Evolutionary conservation across 1,139 yeast genomes (phyloP).

Genomic region (Taphrina populina): DNA sequence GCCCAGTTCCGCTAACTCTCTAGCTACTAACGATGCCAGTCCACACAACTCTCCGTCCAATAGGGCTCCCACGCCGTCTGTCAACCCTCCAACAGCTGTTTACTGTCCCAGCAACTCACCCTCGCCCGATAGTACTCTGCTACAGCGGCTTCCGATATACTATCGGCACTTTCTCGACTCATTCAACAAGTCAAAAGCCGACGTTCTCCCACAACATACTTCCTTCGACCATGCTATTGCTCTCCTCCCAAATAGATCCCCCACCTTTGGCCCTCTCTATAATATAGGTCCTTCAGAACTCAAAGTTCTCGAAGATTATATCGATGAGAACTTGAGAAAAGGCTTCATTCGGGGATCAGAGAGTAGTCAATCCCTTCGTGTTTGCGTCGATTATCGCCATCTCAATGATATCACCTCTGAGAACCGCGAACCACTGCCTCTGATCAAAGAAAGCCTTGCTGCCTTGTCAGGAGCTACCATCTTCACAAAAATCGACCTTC

Average conservation of each 20-base stretch:
- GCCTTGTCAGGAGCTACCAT: slow-evolving; percentile 25
- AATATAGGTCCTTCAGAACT: neutral
- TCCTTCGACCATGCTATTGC: neutral
- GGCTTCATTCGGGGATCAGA: slow-evolving; percentile 38
- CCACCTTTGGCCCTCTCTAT: slow-evolving; percentile 3
- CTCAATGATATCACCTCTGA: slow-evolving; percentile 40
- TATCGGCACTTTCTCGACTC: neutral
- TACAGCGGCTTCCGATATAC: neutral
- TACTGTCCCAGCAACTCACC: too few species aligned
- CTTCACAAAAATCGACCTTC: slow-evolving; percentile 39
- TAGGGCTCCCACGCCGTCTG: neutral
- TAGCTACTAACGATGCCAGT: neutral
- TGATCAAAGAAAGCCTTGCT: slow-evolving; percentile 38
- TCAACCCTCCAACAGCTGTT: neutral
- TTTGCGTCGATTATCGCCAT: slow-evolving; percentile 42
- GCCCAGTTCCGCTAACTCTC: neutral
- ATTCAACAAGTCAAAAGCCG: neutral
- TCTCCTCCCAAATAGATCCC: neutral
- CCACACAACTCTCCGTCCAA: neutral
- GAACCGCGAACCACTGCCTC: slow-evolving; percentile 42
- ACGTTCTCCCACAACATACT: neutral
- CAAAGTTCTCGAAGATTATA: neutral
- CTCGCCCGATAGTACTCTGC: neutral
- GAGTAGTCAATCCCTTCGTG: slow-evolving; percentile 33
- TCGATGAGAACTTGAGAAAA: neutral